Conservation (phyloP, 2,329 filamentous ascomycete species). For the Zasmidium citrigriseum region DNA sequence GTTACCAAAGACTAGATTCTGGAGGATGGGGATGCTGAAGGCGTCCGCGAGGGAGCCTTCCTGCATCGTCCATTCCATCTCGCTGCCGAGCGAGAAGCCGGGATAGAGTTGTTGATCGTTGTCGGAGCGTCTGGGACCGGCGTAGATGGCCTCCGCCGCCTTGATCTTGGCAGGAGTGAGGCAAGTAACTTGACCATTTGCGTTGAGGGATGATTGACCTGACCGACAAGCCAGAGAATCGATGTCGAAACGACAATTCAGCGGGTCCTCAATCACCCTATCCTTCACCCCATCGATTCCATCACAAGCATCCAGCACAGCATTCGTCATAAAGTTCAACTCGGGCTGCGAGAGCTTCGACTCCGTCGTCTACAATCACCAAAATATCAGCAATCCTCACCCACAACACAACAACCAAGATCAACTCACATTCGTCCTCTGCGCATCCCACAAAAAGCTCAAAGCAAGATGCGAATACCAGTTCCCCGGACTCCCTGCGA, state of each 20-base stretch:
- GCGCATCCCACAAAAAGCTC: slow-evolving; percentile 33
- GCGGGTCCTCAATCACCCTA: slow-evolving; percentile 42
- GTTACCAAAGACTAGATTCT: slow-evolving; percentile 45
- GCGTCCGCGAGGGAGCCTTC: slow-evolving; percentile 37
- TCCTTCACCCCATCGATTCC: slow-evolving; percentile 41
- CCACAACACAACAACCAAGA: too few relatives aligned
- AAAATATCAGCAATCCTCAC: too few relatives aligned
- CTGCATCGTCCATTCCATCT: slow-evolving; percentile 40
- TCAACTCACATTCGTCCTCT: slow-evolving; percentile 21
- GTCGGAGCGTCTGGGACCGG: slow-evolving; percentile 29
- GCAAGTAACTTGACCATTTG: slow-evolving; percentile 25
- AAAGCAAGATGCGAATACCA: slow-evolving; percentile 38
- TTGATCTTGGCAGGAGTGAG: slow-evolving; percentile 36
- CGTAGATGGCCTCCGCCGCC: slow-evolving; percentile 37
- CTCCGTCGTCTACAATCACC: slow-evolving; percentile 12
- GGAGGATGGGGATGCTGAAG: slow-evolving; percentile 43
- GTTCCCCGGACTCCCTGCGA: slow-evolving; percentile 43
- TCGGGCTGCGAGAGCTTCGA: slow-evolving; percentile 31
- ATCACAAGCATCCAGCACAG: slow-evolving; percentile 42
- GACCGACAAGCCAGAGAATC: slow-evolving; percentile 31
- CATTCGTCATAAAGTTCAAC: slow-evolving; percentile 36
- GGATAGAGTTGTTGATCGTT: slow-evolving; percentile 39
- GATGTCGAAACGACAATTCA: slow-evolving; percentile 40
- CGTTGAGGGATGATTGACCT: background rate
- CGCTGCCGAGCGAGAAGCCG: slow-evolving; percentile 43